These are phyloP conservation scores for Sindora glabra DNA, from an alignment of 306 rosid species.

Conservation along the genomic window DNA sequence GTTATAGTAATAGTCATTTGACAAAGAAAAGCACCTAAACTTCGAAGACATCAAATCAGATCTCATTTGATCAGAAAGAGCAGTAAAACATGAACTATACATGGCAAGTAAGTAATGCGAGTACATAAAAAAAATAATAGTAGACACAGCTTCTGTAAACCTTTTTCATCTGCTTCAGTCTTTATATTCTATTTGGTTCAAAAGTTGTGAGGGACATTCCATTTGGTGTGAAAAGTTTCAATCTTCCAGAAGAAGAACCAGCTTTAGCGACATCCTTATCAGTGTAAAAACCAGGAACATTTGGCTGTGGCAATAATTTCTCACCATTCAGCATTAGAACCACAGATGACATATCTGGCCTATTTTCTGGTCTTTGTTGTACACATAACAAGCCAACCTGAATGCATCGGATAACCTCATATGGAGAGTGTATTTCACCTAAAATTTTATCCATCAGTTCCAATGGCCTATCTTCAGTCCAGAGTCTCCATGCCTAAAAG, in stretches of 20 bases:
- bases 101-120: no score
- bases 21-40: no score
- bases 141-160: no score
- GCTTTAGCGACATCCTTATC: not conserved
- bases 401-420: not conserved
- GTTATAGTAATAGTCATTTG: no score
- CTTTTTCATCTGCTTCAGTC: no score
- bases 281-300: not conserved
- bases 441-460: constrained; percentile 9
- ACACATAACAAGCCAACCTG: not conserved
- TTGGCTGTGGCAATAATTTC: not conserved
- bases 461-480: constrained; percentile 13
- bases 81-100: no score
- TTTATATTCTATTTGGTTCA: no score
- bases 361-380: not conserved
- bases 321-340: not conserved
- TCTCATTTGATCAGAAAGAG: no score
- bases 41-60: no score
- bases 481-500: constrained; percentile 19
- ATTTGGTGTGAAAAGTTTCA: not conserved
- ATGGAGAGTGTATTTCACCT: not conserved
- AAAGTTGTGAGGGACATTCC: no score
- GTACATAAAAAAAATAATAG: no score
- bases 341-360: constrained; percentile 2
- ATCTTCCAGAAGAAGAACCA: not conserved